Base-by-base conservation (phyloP, 768 basidiomycete species). In the Aureoboletus auriporus region DNA sequence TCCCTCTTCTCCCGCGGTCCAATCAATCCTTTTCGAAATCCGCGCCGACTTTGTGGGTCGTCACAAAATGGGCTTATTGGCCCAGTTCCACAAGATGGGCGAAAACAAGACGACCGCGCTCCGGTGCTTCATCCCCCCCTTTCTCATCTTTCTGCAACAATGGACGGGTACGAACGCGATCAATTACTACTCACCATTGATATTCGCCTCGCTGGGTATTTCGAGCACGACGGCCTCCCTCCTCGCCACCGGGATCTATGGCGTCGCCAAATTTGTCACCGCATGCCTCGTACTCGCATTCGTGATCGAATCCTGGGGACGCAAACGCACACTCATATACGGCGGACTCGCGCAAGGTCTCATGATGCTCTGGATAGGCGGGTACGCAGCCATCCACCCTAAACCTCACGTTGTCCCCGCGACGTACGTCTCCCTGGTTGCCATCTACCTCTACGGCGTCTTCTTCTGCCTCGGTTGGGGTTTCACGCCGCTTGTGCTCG, bases 111-210 rank as follows among this genome's bases (percentile, higher is more conserved):
- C 49, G 14, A 66, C 62, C 16, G 54, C 57, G 4, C 50, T 66
- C 8, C 64, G 68, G 3, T 69, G 66, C 44, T 17, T 66, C 46
- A 63, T 71, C 49, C 69, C 66, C 0, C 43, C 60, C 2, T 46
- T 70, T 33, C 62, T 66, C 41, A 65, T 67, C 46, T 65, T 69
- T 54, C 51, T 67, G 47, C 72, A 69, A 50, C 72, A 74, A 46
- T 70, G 71, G 64, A 59, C 73, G 0, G 73, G 73, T 23, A 68
- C 70, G 39, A 72, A 71, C 58, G 66, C 71, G 4, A 67, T 74
- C 56, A 71, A 72, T 54, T 74, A 73, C 46, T 73, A 70, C 39
- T 47, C 66, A 14, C 73, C 71, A 1, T 37, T 58, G 20, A 69
- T 74, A 41, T 74, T 73, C 36, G 55, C 62, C 3, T 45, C 55